phyloP scores from a whole-genome alignment of 2,329 filamentous ascomycete genomes.

The Trichoderma polysporum region DNA sequence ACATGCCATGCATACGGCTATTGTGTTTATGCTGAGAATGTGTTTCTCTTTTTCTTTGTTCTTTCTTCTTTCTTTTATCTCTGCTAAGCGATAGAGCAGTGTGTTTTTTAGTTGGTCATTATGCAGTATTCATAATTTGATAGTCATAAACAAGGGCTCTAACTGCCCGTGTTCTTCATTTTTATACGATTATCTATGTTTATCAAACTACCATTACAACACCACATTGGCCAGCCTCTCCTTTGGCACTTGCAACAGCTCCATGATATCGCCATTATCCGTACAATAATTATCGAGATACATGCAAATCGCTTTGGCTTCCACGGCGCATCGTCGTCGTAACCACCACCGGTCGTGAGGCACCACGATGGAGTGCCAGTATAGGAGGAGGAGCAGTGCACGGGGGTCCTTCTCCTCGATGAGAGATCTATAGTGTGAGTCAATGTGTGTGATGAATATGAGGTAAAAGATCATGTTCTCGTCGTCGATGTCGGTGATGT shows the following conservation, averaged over 20 bases:
- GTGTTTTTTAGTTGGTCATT: background rate
- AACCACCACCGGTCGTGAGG: constrained; percentile 48
- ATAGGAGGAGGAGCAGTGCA: constrained; percentile 55
- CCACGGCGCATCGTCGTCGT: constrained; percentile 44
- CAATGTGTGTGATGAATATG: constrained; percentile 47
- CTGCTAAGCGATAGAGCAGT: background rate
- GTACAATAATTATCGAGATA: constrained; percentile 32
- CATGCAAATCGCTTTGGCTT: constrained; percentile 51
- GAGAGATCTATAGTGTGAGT: constrained; percentile 43
- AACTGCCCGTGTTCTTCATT: background rate
- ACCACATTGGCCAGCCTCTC: background rate
- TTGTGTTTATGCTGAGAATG: background rate
- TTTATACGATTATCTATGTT: background rate
- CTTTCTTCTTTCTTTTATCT: background rate
- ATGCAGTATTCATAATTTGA: background rate
- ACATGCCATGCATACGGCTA: background rate
- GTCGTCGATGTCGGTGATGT: constrained; percentile 36
- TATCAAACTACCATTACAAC: background rate
- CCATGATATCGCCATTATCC: background rate
- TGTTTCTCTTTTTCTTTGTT: background rate
- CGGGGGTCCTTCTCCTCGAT: constrained; percentile 51
- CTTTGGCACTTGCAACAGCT: constrained; percentile 10
- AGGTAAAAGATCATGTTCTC: constrained; percentile 47
- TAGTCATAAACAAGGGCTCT: background rate
- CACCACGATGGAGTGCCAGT: constrained; percentile 55